A percentile compares a stretch with the other conserved stretches of the same genome.
phyloP scores from a whole-genome alignment of 768 basidiomycete genomes.

The Neoboletus magnificus region DNA sequence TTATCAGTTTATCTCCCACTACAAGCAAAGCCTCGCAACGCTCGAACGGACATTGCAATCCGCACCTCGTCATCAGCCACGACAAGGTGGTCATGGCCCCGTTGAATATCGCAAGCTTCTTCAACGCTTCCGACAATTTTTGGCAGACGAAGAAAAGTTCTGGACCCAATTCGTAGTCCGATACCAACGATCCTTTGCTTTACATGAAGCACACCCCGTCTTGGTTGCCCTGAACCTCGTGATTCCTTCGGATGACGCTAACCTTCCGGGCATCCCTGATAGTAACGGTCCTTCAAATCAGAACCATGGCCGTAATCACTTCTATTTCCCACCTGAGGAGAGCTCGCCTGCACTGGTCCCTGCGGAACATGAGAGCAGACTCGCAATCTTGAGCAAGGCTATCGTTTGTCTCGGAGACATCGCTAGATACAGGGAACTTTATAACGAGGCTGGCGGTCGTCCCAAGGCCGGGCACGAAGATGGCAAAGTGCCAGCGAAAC shows the following conservation, averaged over 20 bases:
- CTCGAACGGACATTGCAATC: constrained; percentile 59
- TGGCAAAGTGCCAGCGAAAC: constrained; percentile 33
- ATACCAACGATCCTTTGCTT: constrained; percentile 64
- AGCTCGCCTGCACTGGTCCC: constrained; percentile 36
- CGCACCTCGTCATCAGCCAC: constrained; percentile 35
- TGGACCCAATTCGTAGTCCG: constrained; percentile 81
- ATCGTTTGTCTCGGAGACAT: constrained; percentile 93
- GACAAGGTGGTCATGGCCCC: constrained; percentile 48
- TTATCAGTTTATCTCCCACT: constrained; percentile 77
- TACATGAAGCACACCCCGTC: constrained; percentile 60
- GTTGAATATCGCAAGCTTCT: constrained; percentile 86
- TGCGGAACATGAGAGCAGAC: constrained; percentile 47
- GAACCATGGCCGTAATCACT: constrained; percentile 50
- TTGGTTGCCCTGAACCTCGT: constrained; percentile 58
- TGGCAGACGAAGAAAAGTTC: constrained; percentile 88
- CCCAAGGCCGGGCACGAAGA: constrained; percentile 69
- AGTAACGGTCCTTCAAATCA: constrained; percentile 21
- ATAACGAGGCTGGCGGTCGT: constrained; percentile 68
- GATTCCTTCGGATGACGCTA: constrained; percentile 37
- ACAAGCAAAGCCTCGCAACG: constrained; percentile 69
- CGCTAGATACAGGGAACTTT: constrained; percentile 88
- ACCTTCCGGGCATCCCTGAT: constrained; percentile 20
- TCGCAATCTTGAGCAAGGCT: constrained; percentile 82
- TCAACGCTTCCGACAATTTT: constrained; percentile 85
- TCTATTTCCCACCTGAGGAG: constrained; percentile 63